These are phyloP conservation scores for Coix lacrymajobi DNA, from an alignment of 176 grass and related monocot genomes.

Conservation along the genomic window DNA sequence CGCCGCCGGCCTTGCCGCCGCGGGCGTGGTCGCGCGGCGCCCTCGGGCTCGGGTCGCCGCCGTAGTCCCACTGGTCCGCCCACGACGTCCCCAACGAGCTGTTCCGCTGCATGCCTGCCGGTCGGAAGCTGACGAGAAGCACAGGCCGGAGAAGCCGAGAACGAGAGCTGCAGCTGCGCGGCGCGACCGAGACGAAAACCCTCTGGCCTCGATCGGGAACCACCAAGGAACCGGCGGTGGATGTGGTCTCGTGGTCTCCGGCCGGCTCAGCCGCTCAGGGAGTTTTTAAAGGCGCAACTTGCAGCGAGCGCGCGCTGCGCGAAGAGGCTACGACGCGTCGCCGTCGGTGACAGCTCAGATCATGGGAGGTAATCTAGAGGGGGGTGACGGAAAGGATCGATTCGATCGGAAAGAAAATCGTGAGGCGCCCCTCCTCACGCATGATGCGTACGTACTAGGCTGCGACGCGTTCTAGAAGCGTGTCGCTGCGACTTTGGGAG, in stretches of 20 bases:
- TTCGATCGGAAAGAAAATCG: not conserved
- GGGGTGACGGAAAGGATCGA: not conserved
- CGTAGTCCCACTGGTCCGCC: slow-evolving; percentile 93
- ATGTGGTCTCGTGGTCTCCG: not conserved
- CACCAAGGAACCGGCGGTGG: not conserved
- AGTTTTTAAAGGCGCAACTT: slow-evolving; percentile 20
- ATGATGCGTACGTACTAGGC: not conserved
- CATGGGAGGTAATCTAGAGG: not conserved
- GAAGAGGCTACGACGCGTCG: not conserved
- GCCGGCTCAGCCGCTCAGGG: no score
- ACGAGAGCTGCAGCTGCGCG: not conserved
- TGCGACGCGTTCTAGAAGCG: slow-evolving; percentile 4
- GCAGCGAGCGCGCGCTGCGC: accelerated
- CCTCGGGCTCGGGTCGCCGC: slow-evolving; percentile 31
- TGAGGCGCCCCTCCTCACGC: not conserved
- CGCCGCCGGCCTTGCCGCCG: not conserved
- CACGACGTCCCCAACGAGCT: slow-evolving; percentile 61
- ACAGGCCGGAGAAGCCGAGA: not conserved
- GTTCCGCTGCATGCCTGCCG: slow-evolving; percentile 36
- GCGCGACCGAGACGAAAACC: not conserved
- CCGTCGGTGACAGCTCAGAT: slow-evolving; percentile 10
- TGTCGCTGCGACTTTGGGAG: not conserved
- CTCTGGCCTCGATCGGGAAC: not conserved
- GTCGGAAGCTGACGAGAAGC: not conserved
- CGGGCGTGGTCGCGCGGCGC: not conserved